phyloP scores from a whole-genome alignment of 352 stramenopile genomes.

The Sclerospora graminicola region DNA sequence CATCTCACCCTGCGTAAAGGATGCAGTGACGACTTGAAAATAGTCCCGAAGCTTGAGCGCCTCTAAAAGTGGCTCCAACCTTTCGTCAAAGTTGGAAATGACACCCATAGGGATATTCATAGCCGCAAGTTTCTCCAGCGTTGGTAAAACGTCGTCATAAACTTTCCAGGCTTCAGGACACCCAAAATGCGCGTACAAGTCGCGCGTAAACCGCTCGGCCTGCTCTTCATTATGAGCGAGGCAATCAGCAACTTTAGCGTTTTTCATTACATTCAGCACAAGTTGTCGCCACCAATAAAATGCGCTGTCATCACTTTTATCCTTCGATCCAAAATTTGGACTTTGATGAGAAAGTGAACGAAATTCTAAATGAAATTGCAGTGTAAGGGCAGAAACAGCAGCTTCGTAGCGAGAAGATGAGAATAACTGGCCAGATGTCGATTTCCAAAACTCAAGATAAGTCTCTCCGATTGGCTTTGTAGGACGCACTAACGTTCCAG shows the following conservation, averaged over 20 bases:
- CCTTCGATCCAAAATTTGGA: constrained; percentile 45
- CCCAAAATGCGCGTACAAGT: constrained; percentile 50
- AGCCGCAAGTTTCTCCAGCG: constrained; percentile 26
- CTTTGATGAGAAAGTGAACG: constrained; percentile 5
- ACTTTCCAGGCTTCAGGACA: constrained; percentile 42
- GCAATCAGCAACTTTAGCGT: constrained; percentile 6
- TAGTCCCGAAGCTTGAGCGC: constrained; percentile 30
- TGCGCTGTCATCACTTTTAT: constrained; percentile 7
- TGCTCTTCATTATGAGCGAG: constrained; percentile 10
- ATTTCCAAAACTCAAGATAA: constrained; percentile 41
- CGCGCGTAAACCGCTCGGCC: constrained; percentile 25
- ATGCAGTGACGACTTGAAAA: constrained; percentile 52
- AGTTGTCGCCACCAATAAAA: constrained; percentile 50
- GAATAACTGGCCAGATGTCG: constrained; percentile 16
- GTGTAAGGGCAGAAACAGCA: constrained; percentile 15
- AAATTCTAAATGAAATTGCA: constrained; percentile 37
- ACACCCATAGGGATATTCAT: constrained; percentile 33
- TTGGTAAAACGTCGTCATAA: constrained; percentile 35
- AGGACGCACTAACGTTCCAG: constrained; percentile 51
- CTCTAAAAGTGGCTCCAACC: constrained; percentile 33
- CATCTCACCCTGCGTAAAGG: constrained; percentile 30
- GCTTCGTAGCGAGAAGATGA: constrained; percentile 11
- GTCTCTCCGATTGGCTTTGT: constrained; percentile 32
- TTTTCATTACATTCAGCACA: constrained; percentile 32
- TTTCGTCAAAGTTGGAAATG: constrained; percentile 78